Evolutionary conservation across 441 rosid species (phyloP).

Genomic region (Hura crepitans): DNA sequence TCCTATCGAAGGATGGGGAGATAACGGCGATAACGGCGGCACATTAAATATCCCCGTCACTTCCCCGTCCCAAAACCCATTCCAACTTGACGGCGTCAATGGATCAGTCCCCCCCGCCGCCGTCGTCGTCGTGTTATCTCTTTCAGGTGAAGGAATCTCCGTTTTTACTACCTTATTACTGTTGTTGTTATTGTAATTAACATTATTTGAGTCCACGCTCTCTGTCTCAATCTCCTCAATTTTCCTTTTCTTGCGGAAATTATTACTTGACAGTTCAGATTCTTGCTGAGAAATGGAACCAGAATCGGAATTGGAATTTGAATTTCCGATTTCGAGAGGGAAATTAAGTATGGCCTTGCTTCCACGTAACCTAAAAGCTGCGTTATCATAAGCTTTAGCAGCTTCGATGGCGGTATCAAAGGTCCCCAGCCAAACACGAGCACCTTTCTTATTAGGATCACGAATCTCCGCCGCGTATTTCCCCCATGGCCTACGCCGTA

Average conservation of each 20-base stretch:
- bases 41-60: slow-evolving; percentile 54
- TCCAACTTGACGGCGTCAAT: slow-evolving; percentile 81
- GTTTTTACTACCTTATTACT: slow-evolving; percentile 39
- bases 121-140: not conserved
- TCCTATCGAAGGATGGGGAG: slow-evolving; percentile 45
- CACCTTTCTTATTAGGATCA: slow-evolving; percentile 79
- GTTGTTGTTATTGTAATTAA: not conserved
- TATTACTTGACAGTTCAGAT: not conserved
- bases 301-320: not conserved
- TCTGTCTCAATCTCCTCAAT: slow-evolving; percentile 22
- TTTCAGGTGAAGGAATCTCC: slow-evolving; percentile 28
- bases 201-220: slow-evolving; percentile 6
- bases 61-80: slow-evolving; percentile 64
- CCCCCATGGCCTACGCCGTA: slow-evolving; percentile 90
- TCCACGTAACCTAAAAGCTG: slow-evolving; percentile 75
- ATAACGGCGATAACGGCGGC: slow-evolving; percentile 71
- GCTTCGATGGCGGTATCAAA: slow-evolving; percentile 75
- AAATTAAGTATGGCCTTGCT: slow-evolving; percentile 65
- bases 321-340: slow-evolving; percentile 53
- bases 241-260: slow-evolving; percentile 41
- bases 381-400: slow-evolving; percentile 72
- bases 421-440: slow-evolving; percentile 92
- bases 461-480: slow-evolving; percentile 96
- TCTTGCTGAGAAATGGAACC: not conserved
- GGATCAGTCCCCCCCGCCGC: slow-evolving; percentile 31